Conservation (phyloP, 208 protist genomes). For the Zelonia costaricensis region DNA sequence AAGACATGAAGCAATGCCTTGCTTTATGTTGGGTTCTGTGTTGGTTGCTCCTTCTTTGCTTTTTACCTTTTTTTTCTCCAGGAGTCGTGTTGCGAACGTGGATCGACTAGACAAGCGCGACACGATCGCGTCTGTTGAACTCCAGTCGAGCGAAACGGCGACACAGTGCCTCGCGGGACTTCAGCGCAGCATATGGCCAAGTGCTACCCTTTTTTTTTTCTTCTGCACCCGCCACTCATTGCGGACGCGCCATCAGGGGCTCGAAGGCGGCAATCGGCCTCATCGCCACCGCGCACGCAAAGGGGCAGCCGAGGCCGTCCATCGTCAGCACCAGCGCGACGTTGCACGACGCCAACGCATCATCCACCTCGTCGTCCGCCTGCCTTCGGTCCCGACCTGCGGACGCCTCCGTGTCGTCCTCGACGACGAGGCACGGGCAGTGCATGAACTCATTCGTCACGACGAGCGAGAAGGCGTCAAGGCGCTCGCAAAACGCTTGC, state of each 20-base stretch:
- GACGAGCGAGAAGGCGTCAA: constrained; percentile 56
- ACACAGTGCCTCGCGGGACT: no score
- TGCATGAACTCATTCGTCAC: constrained; percentile 92
- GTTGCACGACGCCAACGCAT: constrained; percentile 57
- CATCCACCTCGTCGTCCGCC: constrained; percentile 21
- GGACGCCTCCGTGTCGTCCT: constrained; percentile 13
- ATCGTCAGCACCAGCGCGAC: constrained; percentile 67
- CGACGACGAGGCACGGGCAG: constrained; percentile 60
- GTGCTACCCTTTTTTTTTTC: no score
- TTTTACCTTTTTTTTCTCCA: no score
- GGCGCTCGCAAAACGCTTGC: constrained; percentile 38
- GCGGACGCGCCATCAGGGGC: constrained; percentile 68
- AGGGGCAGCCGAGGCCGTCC: constrained; percentile 74
- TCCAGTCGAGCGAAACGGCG: no score
- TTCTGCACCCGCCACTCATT: constrained; percentile 20
- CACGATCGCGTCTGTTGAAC: no score
- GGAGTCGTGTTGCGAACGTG: no score
- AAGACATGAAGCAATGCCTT: no score
- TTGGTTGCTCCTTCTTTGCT: no score
- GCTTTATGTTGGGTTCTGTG: no score
- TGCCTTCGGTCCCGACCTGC: not conserved
- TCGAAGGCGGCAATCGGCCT: constrained; percentile 72
- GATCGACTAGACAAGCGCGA: no score
- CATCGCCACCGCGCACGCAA: constrained; percentile 66
- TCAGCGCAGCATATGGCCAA: no score